phyloP scores from a whole-genome alignment of 2,329 filamentous ascomycete genomes.

The Aspergillus brasiliensis region DNA sequence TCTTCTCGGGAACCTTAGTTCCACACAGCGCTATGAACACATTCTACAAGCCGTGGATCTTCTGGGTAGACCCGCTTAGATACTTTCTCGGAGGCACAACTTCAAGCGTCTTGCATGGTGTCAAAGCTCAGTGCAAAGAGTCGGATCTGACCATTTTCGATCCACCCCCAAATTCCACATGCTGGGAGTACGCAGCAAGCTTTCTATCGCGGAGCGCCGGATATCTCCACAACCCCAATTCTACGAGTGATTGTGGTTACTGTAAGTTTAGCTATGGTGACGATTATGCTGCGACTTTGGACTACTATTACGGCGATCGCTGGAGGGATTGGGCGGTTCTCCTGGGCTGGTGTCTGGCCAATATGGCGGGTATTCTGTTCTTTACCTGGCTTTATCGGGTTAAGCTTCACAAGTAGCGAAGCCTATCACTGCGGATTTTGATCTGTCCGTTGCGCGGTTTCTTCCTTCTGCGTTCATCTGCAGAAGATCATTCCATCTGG shows the following conservation, averaged over 20 bases:
- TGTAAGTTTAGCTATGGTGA: neutral
- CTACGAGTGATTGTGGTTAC: neutral
- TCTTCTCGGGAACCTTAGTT: conserved; percentile 4
- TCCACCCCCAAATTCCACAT: neutral
- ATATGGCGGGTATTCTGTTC: neutral
- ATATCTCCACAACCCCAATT: neutral
- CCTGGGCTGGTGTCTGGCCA: neutral
- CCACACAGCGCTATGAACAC: conserved; percentile 6
- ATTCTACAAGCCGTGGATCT: conserved; percentile 5
- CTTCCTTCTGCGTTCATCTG: no score
- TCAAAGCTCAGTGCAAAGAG: neutral
- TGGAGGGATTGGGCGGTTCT: neutral
- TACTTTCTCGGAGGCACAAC: conserved; percentile 12
- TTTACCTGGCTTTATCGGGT: neutral
- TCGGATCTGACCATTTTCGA: neutral
- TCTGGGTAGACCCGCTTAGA: neutral
- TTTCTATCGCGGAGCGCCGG: neutral
- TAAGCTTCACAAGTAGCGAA: neutral
- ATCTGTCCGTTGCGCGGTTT: no score
- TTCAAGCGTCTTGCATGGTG: neutral
- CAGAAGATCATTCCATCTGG: no score
- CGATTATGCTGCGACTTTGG: neutral
- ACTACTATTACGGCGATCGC: neutral
- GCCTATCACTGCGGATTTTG: no score
- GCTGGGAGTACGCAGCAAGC: neutral